Conservation (phyloP, 2,329 filamentous ascomycete genomes). For the Penicillium italicum region DNA sequence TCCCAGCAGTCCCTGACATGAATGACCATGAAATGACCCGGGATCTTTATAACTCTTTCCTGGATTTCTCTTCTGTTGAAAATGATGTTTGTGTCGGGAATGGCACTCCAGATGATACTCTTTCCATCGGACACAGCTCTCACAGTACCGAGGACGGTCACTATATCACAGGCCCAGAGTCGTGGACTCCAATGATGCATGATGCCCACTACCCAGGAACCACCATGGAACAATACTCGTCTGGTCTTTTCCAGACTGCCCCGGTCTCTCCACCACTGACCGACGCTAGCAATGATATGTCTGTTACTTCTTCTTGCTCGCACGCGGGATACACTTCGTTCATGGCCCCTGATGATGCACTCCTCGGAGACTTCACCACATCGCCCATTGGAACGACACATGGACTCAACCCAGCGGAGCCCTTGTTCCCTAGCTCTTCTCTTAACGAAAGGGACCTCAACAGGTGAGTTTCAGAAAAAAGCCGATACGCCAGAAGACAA, state of each 20-base stretch:
- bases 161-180: constrained; percentile 28
- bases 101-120: constrained; percentile 38
- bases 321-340: constrained; percentile 39
- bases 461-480: constrained; percentile 32
- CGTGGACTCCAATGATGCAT: constrained; percentile 38
- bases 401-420: constrained; percentile 38
- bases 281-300: constrained; percentile 41
- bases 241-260: constrained; percentile 36
- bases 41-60: constrained; percentile 39
- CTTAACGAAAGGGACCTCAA: constrained; percentile 42
- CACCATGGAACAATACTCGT: constrained; percentile 35
- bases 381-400: constrained; percentile 33
- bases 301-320: constrained; percentile 41
- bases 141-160: constrained; percentile 37
- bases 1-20: constrained; percentile 37
- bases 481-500: background rate
- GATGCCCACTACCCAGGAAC: constrained; percentile 36
- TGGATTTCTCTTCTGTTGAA: constrained; percentile 42
- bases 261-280: constrained; percentile 44
- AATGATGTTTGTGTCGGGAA: constrained; percentile 38
- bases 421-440: constrained; percentile 40
- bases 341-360: constrained; percentile 37
- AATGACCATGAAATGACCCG: constrained; percentile 39
- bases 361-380: constrained; percentile 36
- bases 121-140: constrained; percentile 38